Conservation (phyloP, 257 asterid genomes). For the Ballota nigra region DNA sequence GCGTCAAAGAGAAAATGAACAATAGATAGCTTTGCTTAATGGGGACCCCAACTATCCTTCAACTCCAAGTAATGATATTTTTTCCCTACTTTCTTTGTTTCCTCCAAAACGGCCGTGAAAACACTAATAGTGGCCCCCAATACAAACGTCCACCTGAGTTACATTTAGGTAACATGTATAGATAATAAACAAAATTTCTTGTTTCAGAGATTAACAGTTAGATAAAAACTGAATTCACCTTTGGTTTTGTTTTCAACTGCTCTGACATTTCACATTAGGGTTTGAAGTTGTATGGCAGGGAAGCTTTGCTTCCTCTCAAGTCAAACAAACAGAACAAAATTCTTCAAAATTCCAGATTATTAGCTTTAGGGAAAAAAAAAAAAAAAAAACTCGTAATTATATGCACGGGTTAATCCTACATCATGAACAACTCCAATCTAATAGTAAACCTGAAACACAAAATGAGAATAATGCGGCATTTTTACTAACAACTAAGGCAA, state of each 20-base stretch:
- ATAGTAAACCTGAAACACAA: conserved; percentile 13
- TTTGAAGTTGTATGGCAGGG: conserved; percentile 25
- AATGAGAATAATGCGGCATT: conserved; percentile 1
- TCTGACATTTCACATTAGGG: conserved; percentile 28
- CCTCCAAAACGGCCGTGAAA: conserved; percentile 19
- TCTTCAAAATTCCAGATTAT: not conserved
- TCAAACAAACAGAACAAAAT: conserved; percentile 7
- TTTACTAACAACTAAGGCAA: conserved; percentile 8
- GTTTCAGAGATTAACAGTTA: conserved; percentile 14
- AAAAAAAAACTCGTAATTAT: not conserved
- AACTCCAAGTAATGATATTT: conserved; percentile 49
- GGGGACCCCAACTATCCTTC: conserved; percentile 86
- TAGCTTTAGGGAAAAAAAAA: not conserved
- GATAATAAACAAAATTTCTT: not conserved
- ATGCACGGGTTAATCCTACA: conserved; percentile 7
- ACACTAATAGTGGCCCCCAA: conserved; percentile 36
- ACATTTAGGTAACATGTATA: not conserved
- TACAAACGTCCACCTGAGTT: not conserved
- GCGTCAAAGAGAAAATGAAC: conserved; percentile 25
- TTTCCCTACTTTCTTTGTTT: not conserved
- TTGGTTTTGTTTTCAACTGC: conserved; percentile 9
- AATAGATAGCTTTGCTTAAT: conserved; percentile 54
- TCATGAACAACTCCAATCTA: conserved; percentile 15
- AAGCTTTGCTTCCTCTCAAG: conserved; percentile 16
- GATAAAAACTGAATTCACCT: conserved; percentile 27